Conservation (phyloP, 306 rosid genomes). For the Fragaria vesca region DNA sequence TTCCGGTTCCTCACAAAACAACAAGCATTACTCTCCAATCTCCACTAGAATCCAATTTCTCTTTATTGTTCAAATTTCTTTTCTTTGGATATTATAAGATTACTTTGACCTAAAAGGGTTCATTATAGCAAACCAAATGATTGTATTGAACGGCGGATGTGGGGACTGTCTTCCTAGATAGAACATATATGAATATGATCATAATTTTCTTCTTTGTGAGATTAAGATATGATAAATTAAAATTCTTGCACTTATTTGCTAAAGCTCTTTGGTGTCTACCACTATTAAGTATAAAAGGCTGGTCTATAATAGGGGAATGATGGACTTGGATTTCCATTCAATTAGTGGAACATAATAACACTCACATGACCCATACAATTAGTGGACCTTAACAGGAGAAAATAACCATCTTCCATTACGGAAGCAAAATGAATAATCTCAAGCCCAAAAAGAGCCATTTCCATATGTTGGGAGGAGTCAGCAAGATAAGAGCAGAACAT, state of each 20-base stretch:
- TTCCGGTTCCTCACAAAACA: slow-evolving; percentile 5
- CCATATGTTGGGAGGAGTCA: not conserved
- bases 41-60: slow-evolving; percentile 43
- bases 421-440: not conserved
- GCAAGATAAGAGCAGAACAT: not conserved
- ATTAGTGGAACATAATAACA: slow-evolving; percentile 25
- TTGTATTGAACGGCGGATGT: slow-evolving; percentile 73
- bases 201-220: slow-evolving; percentile 41
- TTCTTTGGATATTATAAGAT: slow-evolving; percentile 30
- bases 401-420: not conserved
- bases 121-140: slow-evolving; percentile 41
- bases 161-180: slow-evolving; percentile 51
- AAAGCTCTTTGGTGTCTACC: slow-evolving; percentile 43
- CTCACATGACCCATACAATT: slow-evolving; percentile 38
- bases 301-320: slow-evolving; percentile 53
- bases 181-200: slow-evolving; percentile 61
- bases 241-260: slow-evolving; percentile 32
- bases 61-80: slow-evolving; percentile 29
- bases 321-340: slow-evolving; percentile 31
- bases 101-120: slow-evolving; percentile 63
- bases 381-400: slow-evolving; percentile 17
- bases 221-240: slow-evolving; percentile 32
- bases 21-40: not conserved
- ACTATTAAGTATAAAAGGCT: slow-evolving; percentile 33
- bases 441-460: not conserved